These are phyloP conservation scores for Leishmania gerbilli DNA, from an alignment of 208 protist genomes.

Conservation along the genomic window DNA sequence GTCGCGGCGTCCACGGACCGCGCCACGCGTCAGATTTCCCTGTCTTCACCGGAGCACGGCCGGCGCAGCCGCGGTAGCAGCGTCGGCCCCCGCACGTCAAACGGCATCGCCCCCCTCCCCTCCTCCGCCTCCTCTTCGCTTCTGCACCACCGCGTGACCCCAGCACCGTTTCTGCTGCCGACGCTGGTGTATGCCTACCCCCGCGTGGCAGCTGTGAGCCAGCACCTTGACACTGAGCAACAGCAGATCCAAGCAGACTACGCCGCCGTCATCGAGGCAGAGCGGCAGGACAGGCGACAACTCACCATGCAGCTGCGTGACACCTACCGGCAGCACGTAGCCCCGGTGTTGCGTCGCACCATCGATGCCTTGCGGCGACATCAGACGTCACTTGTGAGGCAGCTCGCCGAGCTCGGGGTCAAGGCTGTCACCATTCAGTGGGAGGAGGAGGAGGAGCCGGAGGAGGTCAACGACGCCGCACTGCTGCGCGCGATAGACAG, in stretches of 20 bases:
- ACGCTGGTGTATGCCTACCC: conserved; percentile 43
- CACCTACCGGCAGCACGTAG: conserved; percentile 31
- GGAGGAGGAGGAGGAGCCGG: conserved; percentile 31
- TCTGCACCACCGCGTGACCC: background rate
- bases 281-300: conserved; percentile 24
- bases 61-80: conserved; percentile 21
- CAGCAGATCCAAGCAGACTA: conserved; percentile 36
- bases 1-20: conserved; percentile 12
- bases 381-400: conserved; percentile 30
- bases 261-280: conserved; percentile 29
- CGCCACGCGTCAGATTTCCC: conserved; percentile 23
- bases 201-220: conserved; percentile 34
- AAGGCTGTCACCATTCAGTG: conserved; percentile 37
- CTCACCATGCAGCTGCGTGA: conserved; percentile 29
- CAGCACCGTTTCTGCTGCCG: conserved; percentile 25
- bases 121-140: background rate
- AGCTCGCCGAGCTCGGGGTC: conserved; percentile 40
- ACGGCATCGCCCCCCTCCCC: background rate
- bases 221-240: conserved; percentile 41
- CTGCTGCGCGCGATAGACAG: conserved; percentile 23
- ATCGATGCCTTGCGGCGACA: conserved; percentile 19
- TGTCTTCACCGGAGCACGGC: conserved; percentile 36
- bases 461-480: conserved; percentile 1
- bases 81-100: background rate
- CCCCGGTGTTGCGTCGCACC: conserved; percentile 22